phyloP scores from a whole-genome alignment of 169 alveolate genomes.

The Eimeria praecox region DNA sequence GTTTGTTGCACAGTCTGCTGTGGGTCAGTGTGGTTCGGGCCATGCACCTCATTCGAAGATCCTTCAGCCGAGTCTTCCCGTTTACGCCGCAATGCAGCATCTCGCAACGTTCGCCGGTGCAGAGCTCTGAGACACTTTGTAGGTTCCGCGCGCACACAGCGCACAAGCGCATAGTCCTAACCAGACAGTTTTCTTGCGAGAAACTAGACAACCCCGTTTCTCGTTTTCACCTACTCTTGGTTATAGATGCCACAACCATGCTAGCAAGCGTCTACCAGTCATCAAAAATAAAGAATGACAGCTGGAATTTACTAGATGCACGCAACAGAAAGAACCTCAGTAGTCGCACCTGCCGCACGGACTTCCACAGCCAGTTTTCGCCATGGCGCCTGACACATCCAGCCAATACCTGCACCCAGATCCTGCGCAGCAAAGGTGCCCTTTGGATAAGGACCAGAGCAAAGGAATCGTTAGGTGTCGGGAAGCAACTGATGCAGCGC shows the following conservation, averaged over 20 bases:
- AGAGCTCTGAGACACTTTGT: slow-evolving; percentile 55
- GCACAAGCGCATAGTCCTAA: background rate
- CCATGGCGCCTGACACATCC: slow-evolving; percentile 80
- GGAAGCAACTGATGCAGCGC: background rate
- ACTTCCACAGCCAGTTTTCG: slow-evolving; percentile 74
- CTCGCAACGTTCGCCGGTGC: slow-evolving; percentile 63
- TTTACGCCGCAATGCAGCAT: slow-evolving; percentile 7
- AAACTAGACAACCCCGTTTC: background rate
- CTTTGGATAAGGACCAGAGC: background rate
- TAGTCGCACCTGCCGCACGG: slow-evolving; percentile 74
- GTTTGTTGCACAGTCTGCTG: background rate
- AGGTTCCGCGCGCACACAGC: background rate
- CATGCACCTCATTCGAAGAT: background rate
- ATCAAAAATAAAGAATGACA: background rate
- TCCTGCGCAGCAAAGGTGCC: background rate
- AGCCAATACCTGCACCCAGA: slow-evolving; percentile 61
- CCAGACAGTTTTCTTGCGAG: background rate
- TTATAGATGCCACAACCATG: background rate
- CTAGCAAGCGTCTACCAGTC: background rate
- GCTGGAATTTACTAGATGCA: background rate
- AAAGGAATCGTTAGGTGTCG: background rate
- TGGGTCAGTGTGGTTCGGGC: background rate
- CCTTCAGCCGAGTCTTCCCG: slow-evolving; percentile 15
- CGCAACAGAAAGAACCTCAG: background rate
- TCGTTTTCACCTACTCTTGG: background rate